Base-by-base conservation (phyloP, 176 grass and related monocot genomes). In the Aegilops bicornis region DNA sequence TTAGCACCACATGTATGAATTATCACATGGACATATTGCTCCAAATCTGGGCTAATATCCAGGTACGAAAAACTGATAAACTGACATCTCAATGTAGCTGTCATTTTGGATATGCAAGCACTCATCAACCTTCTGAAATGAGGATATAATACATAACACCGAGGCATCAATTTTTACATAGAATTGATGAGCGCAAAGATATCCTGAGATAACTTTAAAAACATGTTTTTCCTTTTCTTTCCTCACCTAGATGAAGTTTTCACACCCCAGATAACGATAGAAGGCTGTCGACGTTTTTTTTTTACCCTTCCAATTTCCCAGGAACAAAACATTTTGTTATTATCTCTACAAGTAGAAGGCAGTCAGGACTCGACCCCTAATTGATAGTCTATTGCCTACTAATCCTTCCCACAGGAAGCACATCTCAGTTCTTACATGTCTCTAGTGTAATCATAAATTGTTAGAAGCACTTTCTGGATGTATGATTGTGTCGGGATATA, bases 1-100 rank as follows among this genome's bases (percentile, higher is more conserved):
- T 50, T 82, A 82, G 64, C 37, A 29, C 24, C 66, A 59, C 52
- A 60, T 22, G 6, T 84, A 84, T 32, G 32, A 84, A 35, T 48
- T 67, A 81, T 32, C 79, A 81, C 39, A 48, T 13, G 25, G 14
- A 50, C 15, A 71, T 63, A 84, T 45, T 74, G 25, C 16, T 45
- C 50, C 56, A 76, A 75, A 73, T 24, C 37, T 75, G 30, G 52
- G 70, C 82, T 42, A 76, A 64, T 16, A 47, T 33, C 56, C 4
- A 30, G 35, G 71, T 48, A 42, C 5, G 8, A 83, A 84, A 25
- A 6, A 64, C 58, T 35, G 39, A 15, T 84, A 64, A 61, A 48
- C 37, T 32, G 19, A 32, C 10, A 31, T 52, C 27, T 76, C 70
- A 84, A 32, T 3, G 13, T 37, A 73, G 61, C 61, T 80, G 24